These are phyloP conservation scores for Penicillium crustosum DNA, from an alignment of 2,329 filamentous ascomycete genomes.

Conservation along the genomic window DNA sequence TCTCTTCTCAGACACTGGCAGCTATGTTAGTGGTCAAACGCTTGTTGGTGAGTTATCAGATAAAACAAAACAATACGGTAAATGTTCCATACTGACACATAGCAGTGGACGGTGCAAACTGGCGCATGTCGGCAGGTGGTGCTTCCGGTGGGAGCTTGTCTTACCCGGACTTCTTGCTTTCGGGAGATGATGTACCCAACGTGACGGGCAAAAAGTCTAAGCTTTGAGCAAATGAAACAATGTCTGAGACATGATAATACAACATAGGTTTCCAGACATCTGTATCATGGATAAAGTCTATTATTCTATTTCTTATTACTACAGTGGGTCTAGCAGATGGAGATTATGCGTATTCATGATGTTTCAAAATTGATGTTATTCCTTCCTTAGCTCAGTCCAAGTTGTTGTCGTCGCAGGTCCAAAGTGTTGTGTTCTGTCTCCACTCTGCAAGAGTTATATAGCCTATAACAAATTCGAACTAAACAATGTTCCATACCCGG, in stretches of 20 bases:
- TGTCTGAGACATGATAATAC: not conserved
- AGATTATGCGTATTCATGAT: not conserved
- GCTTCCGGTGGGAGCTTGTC: slow-evolving; percentile 39
- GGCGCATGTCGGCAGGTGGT: slow-evolving; percentile 38
- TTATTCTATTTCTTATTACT: not conserved
- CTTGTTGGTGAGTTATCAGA: slow-evolving; percentile 58
- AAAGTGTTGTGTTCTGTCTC: not conserved
- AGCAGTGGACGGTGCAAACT: slow-evolving; percentile 44
- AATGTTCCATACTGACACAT: not conserved
- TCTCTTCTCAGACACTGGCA: slow-evolving; percentile 80
- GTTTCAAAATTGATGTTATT: not conserved
- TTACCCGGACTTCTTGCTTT: slow-evolving; percentile 62
- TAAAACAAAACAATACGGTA: not conserved
- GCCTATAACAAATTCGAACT: not conserved
- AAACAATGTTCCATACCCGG: not conserved
- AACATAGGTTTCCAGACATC: not conserved
- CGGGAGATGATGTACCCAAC: slow-evolving; percentile 54
- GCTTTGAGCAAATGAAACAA: slow-evolving; percentile 36
- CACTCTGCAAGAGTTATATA: not conserved
- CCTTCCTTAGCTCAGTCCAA: not conserved
- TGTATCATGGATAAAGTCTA: not conserved
- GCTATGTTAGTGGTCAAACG: slow-evolving; percentile 79
- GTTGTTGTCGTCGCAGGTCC: not conserved
- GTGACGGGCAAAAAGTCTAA: slow-evolving; percentile 59
- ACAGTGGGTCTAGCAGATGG: not conserved